Evolutionary conservation across 768 basidiomycete species (phyloP), one percentile per base, ranked within the genome.

Genomic region (Russula earlei): DNA sequence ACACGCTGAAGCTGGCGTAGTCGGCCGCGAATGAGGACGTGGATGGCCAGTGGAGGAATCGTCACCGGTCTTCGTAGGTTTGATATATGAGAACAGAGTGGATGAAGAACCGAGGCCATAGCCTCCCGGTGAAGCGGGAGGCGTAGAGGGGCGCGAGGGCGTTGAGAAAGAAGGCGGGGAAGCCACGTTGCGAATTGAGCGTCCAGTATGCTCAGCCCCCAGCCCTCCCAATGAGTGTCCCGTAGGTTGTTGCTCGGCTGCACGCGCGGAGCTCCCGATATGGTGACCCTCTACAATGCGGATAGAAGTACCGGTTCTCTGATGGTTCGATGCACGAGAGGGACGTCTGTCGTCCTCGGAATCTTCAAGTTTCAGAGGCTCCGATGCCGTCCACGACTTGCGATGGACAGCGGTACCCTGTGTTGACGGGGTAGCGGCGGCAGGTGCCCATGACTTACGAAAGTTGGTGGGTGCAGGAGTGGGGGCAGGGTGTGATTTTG

Each of bases 71-170:
- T 76, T 76, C 51, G 66, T 63, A 14, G 78, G 72, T 42, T 77
- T 77, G 56, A 82, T 77, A 65, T 75, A 82, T 20, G 87, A 78
- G 56, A 88, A 77, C 74, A 86, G 74, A 12, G 87, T 90, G n/a
- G 80, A 82, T 0, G 85, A 82, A 42, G 87, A 89, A 48, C 87
- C 87, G 27, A 85, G 38, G 17, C 47, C 55, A 24, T 51, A 52
- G 7, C 59, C 62, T 17, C 53, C 49, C 11, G 55, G 52, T 14
- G 62, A 55, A 12, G 59, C 31, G 6, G 40, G 47, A 11, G 31
- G 38, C 37, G 54, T 49, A 37, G 46, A 25, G 12, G 55, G 38
- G 11, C 44, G 46, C 38, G 58, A 60, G 36, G 41, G 54, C 37
- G 40, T 45, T 12, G 59, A 48, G n/a, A 60, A 24, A 14, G 59